Evolutionary conservation across 2,329 filamentous ascomycete species (phyloP), one percentile per base, ranked within the genome.

Genomic region (Pseudogymnoascus sp.): DNA sequence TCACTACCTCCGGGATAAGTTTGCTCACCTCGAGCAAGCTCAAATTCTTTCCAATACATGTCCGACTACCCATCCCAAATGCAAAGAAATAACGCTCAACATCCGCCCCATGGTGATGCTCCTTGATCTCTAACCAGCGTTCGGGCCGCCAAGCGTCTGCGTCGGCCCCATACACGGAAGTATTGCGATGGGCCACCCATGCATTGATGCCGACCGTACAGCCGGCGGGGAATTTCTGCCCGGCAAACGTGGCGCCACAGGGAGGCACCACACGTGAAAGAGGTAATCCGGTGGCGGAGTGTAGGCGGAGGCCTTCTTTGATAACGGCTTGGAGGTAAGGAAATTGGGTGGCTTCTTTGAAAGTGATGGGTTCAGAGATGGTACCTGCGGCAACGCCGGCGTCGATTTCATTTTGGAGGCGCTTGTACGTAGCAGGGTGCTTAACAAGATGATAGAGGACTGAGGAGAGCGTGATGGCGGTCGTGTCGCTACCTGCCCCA

Each of bases 181-280:
- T 70, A 62, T 81, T 70, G 21, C 77, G 74, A 68, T 82, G 78
- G 4, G 76, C 73, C 16, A 79, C 72, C 74, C 78, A 78, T 25
- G 72, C 66, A 60, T 78, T 79, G 60, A 80, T 71, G 0, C 78
- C 78, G 6, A 81, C 75, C 0, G 73, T 71, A 0, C 76, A 73
- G 1, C 79, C 78, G 25, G 70, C 73, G 0, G 79, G 75, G 62
- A 81, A 77, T 63, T 73, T 76, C 6, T 70, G 74, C 44, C 75
- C 73, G 1, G 73, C 73, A 5, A 84, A 73, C 5, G 75, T 73
- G 0, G 74, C 73, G 0, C 82, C 82, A 0, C 74, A 76, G 2
- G 73, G 63, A 0, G 81, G 79, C 0, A 83, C 80, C 0, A 77
- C 73, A 4, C 82, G 75, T 69, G 79, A 78, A n/a, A 84, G 70